These are phyloP conservation scores for Tulasnella sp. DNA, from an alignment of 768 basidiomycete genomes.

Conservation along the genomic window DNA sequence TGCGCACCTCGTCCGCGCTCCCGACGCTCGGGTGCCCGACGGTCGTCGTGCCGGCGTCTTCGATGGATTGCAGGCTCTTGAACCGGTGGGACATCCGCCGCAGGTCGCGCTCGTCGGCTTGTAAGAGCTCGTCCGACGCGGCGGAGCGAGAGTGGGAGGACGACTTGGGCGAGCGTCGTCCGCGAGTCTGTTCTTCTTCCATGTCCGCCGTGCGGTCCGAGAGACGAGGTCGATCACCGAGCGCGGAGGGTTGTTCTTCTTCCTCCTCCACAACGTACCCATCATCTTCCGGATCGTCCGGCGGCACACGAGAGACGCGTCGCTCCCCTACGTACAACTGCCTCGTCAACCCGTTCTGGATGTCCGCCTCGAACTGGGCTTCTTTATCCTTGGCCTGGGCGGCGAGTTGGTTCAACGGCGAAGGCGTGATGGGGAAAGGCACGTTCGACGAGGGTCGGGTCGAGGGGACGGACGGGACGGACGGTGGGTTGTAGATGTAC, in stretches of 20 bases:
- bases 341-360: not conserved
- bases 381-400: not conserved
- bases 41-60: not conserved
- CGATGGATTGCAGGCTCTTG: not conserved
- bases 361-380: not conserved
- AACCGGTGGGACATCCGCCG: not conserved
- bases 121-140: not conserved
- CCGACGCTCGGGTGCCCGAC: not conserved
- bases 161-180: not conserved
- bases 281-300: not conserved
- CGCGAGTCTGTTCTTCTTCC: no score
- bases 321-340: not conserved
- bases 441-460: not conserved
- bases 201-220: not conserved
- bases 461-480: no score
- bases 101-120: not conserved
- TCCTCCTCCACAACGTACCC: not conserved
- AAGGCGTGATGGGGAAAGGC: not conserved
- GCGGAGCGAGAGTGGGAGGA: no score
- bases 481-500: not conserved
- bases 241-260: not conserved
- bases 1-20: not conserved
- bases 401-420: not conserved
- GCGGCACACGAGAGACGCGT: not conserved
- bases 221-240: not conserved